Evolutionary conservation across 345 rosid genomes (phyloP).

Genomic region (Clarkia xantiana): DNA sequence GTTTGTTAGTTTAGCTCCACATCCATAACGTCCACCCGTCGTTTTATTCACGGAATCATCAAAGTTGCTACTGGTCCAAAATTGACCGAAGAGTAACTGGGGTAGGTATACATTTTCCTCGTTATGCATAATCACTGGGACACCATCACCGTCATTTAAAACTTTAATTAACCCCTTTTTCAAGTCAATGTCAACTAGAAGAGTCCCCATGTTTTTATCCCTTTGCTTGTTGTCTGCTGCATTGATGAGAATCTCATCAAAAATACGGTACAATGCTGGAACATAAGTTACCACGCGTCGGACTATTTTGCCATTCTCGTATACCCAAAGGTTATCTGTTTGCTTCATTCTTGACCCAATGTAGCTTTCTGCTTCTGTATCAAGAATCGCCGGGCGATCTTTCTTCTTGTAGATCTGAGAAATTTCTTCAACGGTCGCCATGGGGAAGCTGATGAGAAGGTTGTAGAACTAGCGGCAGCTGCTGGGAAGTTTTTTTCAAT

Average conservation of each 20-base stretch:
- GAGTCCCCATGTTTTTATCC: conserved; percentile 64
- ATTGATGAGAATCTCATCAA: conserved; percentile 87
- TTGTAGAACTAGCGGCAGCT: no score
- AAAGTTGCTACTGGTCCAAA: conserved; percentile 80
- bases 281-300: conserved; percentile 56
- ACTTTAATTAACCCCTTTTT: conserved; percentile 63
- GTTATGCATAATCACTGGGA: conserved; percentile 81
- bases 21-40: conserved; percentile 91
- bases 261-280: conserved; percentile 91
- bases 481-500: no score
- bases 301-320: conserved; percentile 56
- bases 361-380: conserved; percentile 94
- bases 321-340: conserved; percentile 70
- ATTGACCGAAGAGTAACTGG: conserved; percentile 82
- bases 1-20: conserved; percentile 88
- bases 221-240: conserved; percentile 96
- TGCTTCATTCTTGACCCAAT: conserved; percentile 93
- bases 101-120: conserved; percentile 88
- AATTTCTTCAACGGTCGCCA: no score
- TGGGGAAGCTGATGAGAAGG: no score
- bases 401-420: no score
- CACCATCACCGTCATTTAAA: conserved; percentile 79
- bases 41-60: conserved; percentile 80
- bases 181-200: conserved; percentile 57
- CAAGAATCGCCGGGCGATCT: no score